Evolutionary conservation across 805 yeast genomes (phyloP), one percentile per base, ranked within the genome.

Genomic region (Starmerella vaccinii): DNA sequence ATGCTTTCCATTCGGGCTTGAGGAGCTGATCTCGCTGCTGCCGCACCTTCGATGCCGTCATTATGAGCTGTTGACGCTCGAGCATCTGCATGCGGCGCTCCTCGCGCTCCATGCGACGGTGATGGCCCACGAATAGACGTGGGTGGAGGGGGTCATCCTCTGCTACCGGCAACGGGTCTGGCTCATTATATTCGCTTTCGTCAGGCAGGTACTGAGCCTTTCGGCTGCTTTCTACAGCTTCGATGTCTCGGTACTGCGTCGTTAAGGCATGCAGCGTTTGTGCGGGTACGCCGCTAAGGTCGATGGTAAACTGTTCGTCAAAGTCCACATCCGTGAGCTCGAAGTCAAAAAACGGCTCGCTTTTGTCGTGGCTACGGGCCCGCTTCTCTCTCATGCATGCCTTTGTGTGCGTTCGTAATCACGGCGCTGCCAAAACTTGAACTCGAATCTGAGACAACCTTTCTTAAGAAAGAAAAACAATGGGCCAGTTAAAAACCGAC

Each of bases 21-120:
- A 66, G 61, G 46, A 78, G 66, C 55, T 72, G 74, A 12, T 74
- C 73, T 27, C 68, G 63, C 32, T 78, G 70, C 19, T 60, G 46
- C 10, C 52, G 48, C 29, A 73, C 57, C 27, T 71, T 73, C 48
- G 81, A 86, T 27, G 78, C 76, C 58, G 82, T 90, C 8, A 68
- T 63, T 44, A 74, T 66, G 40, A 79, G 68, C 49, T 74, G 71
- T 45, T 71, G 75, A 23, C 76, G 68, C 56, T 83, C 89, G 1
- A 74, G 67, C 32, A 69, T 70, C 26, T 71, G 66, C 76, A 81
- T 78, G 42, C 76, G 71, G 52, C 73, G 74, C 63, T 84, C 95
- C 47, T 80, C 81, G 49, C 76, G 76, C 55, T 75, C 76, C 78
- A 82, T 76, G 35, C 75, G 71, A 38, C 72, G 71, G 64, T 83